Evolutionary conservation across 208 protist genomes (phyloP), one percentile per base, ranked within the genome.

Genomic region (Strigomonas culicis): DNA sequence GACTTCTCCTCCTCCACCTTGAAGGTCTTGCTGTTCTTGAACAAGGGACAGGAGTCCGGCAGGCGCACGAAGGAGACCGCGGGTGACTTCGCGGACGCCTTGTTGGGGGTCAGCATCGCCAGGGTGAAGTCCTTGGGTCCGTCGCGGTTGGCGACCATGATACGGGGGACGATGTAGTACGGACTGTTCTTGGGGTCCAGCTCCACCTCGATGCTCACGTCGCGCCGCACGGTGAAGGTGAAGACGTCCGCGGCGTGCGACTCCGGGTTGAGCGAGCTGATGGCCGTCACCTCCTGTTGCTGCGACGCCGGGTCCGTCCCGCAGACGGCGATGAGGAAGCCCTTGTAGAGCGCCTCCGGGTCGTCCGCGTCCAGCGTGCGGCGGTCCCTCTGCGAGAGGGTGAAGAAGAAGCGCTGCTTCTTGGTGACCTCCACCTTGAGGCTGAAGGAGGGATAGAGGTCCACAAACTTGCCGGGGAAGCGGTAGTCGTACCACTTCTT

Each of bases 361-460:
- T 76, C 70, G 21, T 63, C 52, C 43, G 70, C 50, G 10, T 59
- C 50, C 21, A 80, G 51, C 53, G 78, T 70, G 46, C 82, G 82
- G 15, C 76, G 74, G 65, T 88, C 82, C 44, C 70, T 75, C 66
- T 90, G 84, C 7, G 79, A 79, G 11, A 90, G 50, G n/a, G 70
- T 76, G 34, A 84, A 63, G 46, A 74, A 68, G 15, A 80, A 57
- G 44, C 77, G 59, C 28, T 74, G 63, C 62, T 69, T 39, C 53
- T 65, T 59, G 36, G 73, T 72, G 25, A 74, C 55, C 51, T 82
- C 68, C 15, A 92, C 62, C 68, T 72, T 66, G 11, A 92, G 66
- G 36, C 69, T 70, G 15, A 86, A 34, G 43, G 47, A 78, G 7
- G 85, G 80, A 22, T 66, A 27, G 32, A 62, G 68, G 39, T 73